Percentiles rank a stretch among this genome's conserved stretches.
Conservation (phyloP, 176 grass and related monocot genomes). For the Avena insularis region DNA sequence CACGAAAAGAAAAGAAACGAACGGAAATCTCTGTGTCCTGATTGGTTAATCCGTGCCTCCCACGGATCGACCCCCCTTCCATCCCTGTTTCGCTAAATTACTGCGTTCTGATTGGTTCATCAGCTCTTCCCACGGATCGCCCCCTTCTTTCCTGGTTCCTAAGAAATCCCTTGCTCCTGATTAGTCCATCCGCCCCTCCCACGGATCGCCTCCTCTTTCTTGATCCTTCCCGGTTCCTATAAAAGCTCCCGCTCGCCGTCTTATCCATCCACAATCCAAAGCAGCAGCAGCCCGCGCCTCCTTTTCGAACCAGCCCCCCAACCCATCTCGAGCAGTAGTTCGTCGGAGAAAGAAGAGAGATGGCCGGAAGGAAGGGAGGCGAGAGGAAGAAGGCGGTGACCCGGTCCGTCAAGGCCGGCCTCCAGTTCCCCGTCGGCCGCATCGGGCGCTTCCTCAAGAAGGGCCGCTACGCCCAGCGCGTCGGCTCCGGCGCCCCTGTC, state of each 20-base stretch:
- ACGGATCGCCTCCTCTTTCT: neutral
- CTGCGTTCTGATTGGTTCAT: neutral
- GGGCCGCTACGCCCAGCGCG: constrained; percentile 66
- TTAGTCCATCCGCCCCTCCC: neutral
- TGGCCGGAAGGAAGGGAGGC: constrained; percentile 25
- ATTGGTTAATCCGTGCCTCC: neutral
- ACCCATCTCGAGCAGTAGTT: no score
- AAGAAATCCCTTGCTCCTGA: neutral
- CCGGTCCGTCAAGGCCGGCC: constrained; percentile 67
- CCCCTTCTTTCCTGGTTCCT: neutral
- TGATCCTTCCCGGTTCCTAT: no score
- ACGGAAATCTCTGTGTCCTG: neutral
- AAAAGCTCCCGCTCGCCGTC: no score
- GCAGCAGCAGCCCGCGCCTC: no score
- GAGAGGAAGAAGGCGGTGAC: constrained; percentile 59
- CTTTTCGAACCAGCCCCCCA: no score
- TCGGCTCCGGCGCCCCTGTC: constrained; percentile 71
- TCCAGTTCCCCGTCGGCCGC: constrained; percentile 82
- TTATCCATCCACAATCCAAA: no score
- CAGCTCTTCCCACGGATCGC: constrained; percentile 9
- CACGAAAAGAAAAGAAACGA: neutral
- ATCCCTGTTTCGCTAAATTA: neutral
- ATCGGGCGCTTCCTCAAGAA: constrained; percentile 77
- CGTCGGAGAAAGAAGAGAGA: neutral
- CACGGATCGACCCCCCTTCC: neutral